Conservation (phyloP, 345 rosid genomes). For the Eucalyptus fibrosa region DNA sequence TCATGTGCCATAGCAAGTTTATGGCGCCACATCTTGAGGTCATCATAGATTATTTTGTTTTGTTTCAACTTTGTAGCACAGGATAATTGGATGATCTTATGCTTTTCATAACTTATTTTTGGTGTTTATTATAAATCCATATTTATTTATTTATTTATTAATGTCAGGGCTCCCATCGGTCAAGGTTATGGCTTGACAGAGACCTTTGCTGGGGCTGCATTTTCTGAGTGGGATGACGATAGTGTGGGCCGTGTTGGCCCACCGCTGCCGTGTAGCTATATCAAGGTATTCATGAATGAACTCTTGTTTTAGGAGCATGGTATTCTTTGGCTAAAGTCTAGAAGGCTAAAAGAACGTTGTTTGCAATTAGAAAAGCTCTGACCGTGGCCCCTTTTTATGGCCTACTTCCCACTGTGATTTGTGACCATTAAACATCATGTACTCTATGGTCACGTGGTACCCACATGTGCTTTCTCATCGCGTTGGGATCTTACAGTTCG, state of each 20-base stretch:
- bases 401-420: not conserved
- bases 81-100: not conserved
- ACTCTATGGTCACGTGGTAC: not conserved
- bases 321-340: not conserved
- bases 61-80: not conserved
- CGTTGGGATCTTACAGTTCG: not conserved
- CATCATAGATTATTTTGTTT: not conserved
- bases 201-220: slow-evolving; percentile 85
- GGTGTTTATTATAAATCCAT: not conserved
- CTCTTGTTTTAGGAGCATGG: not conserved
- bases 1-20: not conserved
- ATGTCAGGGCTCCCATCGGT: slow-evolving; percentile 61
- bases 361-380: not conserved
- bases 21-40: not conserved
- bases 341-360: not conserved
- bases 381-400: not conserved
- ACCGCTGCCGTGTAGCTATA: slow-evolving; percentile 67
- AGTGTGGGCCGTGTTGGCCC: slow-evolving; percentile 88
- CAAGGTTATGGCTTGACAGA: slow-evolving; percentile 97
- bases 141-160: not conserved
- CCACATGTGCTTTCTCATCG: not conserved
- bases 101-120: not conserved
- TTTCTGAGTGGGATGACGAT: slow-evolving; percentile 66
- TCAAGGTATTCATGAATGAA: slow-evolving; percentile 36
- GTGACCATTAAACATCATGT: not conserved